These are phyloP conservation scores for Xylaria sp. DNA, from an alignment of 495 filamentous ascomycete genomes.

Conservation along the genomic window DNA sequence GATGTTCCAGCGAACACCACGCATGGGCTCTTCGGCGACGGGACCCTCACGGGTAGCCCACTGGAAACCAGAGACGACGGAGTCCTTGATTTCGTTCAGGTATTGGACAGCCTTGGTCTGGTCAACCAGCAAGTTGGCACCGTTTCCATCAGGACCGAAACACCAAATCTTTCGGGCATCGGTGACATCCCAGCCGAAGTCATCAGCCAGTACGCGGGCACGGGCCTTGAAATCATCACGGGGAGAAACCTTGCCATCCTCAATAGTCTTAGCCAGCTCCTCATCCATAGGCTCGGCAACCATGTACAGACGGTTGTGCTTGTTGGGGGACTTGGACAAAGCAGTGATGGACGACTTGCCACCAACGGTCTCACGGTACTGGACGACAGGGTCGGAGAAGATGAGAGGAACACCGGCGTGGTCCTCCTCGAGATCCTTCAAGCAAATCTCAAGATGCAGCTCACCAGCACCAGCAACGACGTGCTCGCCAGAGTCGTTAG, in stretches of 20 bases:
- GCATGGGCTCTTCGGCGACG: conserved; percentile 97
- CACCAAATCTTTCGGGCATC: conserved; percentile 99
- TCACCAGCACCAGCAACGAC: conserved; percentile 99
- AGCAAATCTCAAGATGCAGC: conserved; percentile 98
- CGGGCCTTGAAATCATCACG: conserved; percentile 99
- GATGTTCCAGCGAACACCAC: conserved; percentile 96
- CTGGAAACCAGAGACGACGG: conserved; percentile 99
- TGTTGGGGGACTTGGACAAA: conserved; percentile 99
- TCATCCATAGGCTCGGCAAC: conserved; percentile 87
- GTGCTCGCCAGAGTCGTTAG: conserved; percentile 94
- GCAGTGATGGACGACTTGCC: conserved; percentile 88
- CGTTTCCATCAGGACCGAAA: conserved; percentile 97
- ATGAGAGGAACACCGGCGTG: conserved; percentile 97
- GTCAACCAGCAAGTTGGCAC: conserved; percentile 98
- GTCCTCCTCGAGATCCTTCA: conserved; percentile 99
- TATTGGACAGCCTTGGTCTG: conserved; percentile 99
- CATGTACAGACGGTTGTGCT: conserved; percentile 99
- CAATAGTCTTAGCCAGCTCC: conserved; percentile 89
- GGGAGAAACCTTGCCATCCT: conserved; percentile 87
- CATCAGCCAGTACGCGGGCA: conserved; percentile 95
- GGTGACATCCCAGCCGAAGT: conserved; percentile 99
- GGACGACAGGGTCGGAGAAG: conserved; percentile 95
- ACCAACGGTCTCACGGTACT: conserved; percentile 95
- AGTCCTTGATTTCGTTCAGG: conserved; percentile 99
- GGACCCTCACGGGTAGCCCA: conserved; percentile 99